phyloP scores from a whole-genome alignment of 1,284 basidiomycete species.

The Trichosporon sp. region DNA sequence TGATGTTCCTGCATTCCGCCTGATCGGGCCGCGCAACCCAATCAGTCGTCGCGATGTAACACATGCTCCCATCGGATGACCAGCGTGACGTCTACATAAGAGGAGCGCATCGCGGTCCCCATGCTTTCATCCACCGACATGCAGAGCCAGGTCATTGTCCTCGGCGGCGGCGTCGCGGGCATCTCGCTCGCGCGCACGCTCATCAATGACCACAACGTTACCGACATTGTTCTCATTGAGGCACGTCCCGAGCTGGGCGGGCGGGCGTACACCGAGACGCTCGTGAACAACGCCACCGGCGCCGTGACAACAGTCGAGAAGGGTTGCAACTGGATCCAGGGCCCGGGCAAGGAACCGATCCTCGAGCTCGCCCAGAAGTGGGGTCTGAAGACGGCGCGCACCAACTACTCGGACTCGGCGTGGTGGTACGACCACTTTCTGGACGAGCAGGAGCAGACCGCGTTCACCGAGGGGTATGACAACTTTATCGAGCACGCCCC shows the following conservation, averaged over 20 bases:
- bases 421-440: conserved; percentile 32
- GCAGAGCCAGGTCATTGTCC: conserved; percentile 58
- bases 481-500: conserved; percentile 29
- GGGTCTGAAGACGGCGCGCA: conserved; percentile 58
- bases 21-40: background rate
- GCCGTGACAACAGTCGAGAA: conserved; percentile 62
- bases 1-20: background rate
- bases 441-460: conserved; percentile 21
- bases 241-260: conserved; percentile 66
- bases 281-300: conserved; percentile 45
- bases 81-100: conserved; percentile 6
- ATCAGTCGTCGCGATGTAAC: background rate
- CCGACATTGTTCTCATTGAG: conserved; percentile 67
- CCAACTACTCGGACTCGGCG: conserved; percentile 28
- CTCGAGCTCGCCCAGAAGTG: conserved; percentile 64
- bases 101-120: background rate
- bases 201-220: conserved; percentile 61
- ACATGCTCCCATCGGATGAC: background rate
- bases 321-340: conserved; percentile 73
- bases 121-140: background rate
- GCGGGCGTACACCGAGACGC: conserved; percentile 61
- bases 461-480: conserved; percentile 28
- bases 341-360: conserved; percentile 58
- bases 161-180: conserved; percentile 69
- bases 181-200: conserved; percentile 68